Conservation (phyloP, 805 yeast genomes). For the Teunomyces pallodes region DNA sequence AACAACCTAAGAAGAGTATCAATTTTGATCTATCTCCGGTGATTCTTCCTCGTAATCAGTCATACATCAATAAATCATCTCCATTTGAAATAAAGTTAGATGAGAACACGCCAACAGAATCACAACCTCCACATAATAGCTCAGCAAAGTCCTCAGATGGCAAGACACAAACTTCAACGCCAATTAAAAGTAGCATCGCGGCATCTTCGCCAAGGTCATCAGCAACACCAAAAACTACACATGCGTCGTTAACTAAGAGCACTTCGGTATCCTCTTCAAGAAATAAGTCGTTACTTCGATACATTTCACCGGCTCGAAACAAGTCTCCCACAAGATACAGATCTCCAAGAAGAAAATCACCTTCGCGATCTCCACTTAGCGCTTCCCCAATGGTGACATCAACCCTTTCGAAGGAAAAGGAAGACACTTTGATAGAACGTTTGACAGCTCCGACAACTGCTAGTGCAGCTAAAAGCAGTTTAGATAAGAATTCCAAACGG, state of each 20-base stretch:
- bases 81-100: neutral
- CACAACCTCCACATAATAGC: neutral
- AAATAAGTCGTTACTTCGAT: neutral
- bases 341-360: neutral
- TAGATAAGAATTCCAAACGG: constrained; percentile 1
- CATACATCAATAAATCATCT: neutral
- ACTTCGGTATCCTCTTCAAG: neutral
- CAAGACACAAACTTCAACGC: neutral
- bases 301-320: neutral
- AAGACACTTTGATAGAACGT: constrained; percentile 12
- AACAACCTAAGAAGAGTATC: constrained; percentile 2
- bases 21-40: constrained; percentile 2
- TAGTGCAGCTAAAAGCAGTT: constrained; percentile 26
- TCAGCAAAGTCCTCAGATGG: neutral
- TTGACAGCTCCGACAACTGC: constrained; percentile 30
- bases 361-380: neutral
- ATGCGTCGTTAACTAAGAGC: neutral
- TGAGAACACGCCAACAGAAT: neutral
- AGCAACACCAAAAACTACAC: neutral
- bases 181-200: neutral
- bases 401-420: neutral
- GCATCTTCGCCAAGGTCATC: neutral
- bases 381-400: neutral
- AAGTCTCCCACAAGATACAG: neutral
- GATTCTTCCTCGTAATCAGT: neutral